Evolutionary conservation across 768 basidiomycete species (phyloP), one percentile per base, ranked within the genome.

Genomic region (Lactarius hatsudake): DNA sequence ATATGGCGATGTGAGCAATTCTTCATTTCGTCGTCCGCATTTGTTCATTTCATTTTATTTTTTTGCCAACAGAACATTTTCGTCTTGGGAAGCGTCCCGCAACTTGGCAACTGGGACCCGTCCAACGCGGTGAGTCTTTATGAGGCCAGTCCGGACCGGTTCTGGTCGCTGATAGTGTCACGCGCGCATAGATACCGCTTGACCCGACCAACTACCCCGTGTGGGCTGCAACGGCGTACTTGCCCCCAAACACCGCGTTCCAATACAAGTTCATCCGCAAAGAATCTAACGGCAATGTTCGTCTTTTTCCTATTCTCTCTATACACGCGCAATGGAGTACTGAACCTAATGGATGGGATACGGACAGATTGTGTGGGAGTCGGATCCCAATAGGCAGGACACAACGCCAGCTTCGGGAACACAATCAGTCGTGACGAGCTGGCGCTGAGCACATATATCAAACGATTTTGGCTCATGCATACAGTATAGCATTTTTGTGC

Each of bases 191-290:
- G 86, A 78, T 87, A 66, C 74, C 84, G 0, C 75, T 88, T 3
- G 84, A 85, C 0, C 71, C 86, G 20, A 80, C 81, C 2, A 73
- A 75, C 20, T 86, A 87, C 67, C 86, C 86, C 5, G 76, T 81
- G 2, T 88, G 86, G 86, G 79, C 75, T 4, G 79, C 81, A 20
- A 82, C 82, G 0, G 76, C 86, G 7, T 74, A 75, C n/a, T 70
- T 89, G 0, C 85, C 86, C 2, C 76, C 81, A 0, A 79, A 76
- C 63, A 84, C 83, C 0, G 69, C 71, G 3, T 86, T 88, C 73
- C 67, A 84, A 67, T 88, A 83, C 75, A 88, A 87, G 74, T 87
- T 86, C 64, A 85, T 88, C 70, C 76, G 84, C 32, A 87, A 84
- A 72, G 81, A 82, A 62, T 75, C 79, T 4, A 76, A 82, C 67